A percentile compares a stretch with the other conserved stretches of the same genome.
Conservation (phyloP, 148 eudicot species). For the Rhododendron vialii region DNA sequence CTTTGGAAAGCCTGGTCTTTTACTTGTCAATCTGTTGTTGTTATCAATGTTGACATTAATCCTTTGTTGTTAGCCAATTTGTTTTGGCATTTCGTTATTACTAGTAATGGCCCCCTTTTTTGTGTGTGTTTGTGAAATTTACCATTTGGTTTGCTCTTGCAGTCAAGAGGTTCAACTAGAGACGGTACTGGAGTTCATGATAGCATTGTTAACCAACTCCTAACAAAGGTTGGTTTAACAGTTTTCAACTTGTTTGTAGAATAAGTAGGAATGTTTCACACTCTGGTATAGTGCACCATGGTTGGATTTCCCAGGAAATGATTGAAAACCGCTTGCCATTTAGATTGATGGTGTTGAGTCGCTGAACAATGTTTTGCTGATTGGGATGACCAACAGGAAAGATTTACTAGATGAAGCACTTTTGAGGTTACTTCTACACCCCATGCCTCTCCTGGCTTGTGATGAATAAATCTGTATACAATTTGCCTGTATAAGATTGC, state of each 20-base stretch:
- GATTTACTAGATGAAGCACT: conserved; percentile 99
- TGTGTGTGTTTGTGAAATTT: background rate
- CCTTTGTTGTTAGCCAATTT: background rate
- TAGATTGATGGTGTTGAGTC: conserved; percentile 99
- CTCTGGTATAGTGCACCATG: background rate
- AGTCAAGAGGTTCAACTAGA: conserved; percentile 99
- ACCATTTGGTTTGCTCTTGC: conserved; percentile 21
- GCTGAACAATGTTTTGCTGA: conserved; percentile 89
- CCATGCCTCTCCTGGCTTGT: background rate
- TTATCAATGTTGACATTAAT: background rate
- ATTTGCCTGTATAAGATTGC: background rate
- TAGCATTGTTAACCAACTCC: conserved; percentile 95
- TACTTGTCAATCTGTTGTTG: background rate
- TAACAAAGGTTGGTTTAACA: conserved; percentile 65
- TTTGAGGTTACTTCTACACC: conserved; percentile 49
- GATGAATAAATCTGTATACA: background rate
- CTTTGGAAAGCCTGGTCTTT: background rate
- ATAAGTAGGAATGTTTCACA: conserved; percentile 1
- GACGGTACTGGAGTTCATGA: conserved; percentile 99
- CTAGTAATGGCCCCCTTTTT: background rate
- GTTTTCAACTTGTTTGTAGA: conserved; percentile 14
- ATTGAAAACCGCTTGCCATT: conserved; percentile 11
- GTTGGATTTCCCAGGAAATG: conserved; percentile 5
- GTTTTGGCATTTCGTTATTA: background rate
- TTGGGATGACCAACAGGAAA: conserved; percentile 98